phyloP scores from a whole-genome alignment of 1,139 yeast genomes.

The Geotrichum phurueaensis region DNA sequence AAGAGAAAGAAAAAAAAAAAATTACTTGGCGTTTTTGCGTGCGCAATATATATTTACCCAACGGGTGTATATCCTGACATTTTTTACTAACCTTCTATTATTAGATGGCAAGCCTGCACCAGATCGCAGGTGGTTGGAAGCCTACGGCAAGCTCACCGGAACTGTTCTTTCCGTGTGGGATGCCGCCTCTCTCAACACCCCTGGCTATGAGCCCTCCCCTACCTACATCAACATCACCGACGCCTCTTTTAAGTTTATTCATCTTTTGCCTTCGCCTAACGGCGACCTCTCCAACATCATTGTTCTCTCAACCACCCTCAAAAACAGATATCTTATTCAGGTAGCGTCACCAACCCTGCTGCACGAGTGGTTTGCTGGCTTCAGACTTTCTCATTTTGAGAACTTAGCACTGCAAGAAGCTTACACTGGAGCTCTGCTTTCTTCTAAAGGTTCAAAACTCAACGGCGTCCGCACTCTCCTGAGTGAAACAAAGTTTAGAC shows the following conservation, averaged over 20 bases:
- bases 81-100: conserved; percentile 1
- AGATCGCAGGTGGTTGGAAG: conserved; percentile 84
- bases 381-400: conserved; percentile 74
- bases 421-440: conserved; percentile 86
- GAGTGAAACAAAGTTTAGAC: conserved; percentile 77
- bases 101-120: conserved; percentile 48
- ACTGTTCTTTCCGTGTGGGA: conserved; percentile 60
- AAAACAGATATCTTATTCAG: conserved; percentile 41
- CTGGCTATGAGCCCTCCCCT: conserved; percentile 46
- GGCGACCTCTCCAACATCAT: conserved; percentile 70
- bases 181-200: conserved; percentile 39
- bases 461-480: conserved; percentile 81
- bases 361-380: conserved; percentile 69
- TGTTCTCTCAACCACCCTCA: conserved; percentile 82
- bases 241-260: conserved; percentile 75
- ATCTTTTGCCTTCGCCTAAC: conserved; percentile 53
- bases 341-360: conserved; percentile 40
- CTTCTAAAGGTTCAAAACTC: conserved; percentile 79
- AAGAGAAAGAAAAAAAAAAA: conserved; percentile 4
- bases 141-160: conserved; percentile 85
- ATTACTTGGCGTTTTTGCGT: background rate
- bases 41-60: background rate
- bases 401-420: conserved; percentile 83
- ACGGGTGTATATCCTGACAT: background rate
- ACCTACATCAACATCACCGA: conserved; percentile 86